Evolutionary conservation across 768 basidiomycete species (phyloP).

Genomic region (Amylocystis lapponica): DNA sequence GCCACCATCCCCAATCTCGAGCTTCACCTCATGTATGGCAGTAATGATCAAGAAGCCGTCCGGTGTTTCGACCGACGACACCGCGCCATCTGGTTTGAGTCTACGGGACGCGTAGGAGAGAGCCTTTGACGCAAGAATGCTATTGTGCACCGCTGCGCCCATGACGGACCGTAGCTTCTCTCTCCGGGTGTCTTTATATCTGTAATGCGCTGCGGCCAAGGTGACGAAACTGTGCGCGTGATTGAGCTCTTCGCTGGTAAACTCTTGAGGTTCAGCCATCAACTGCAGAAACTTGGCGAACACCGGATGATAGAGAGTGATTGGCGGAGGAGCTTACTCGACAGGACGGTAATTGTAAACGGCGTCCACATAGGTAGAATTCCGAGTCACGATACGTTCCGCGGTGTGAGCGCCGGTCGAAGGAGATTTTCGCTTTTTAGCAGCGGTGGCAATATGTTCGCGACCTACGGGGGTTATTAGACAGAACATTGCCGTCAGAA

Average conservation of each 20-base stretch:
- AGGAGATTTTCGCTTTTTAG: no score
- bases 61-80: neutral
- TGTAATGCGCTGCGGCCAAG: neutral
- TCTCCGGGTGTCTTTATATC: neutral
- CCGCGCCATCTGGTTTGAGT: neutral
- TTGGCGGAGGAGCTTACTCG: conserved; percentile 3
- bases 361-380: conserved; percentile 2
- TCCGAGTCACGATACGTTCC: no score
- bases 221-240: neutral
- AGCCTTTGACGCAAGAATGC: no score
- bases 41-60: neutral
- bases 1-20: conserved; percentile 9
- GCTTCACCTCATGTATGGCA: neutral
- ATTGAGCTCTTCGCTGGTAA: neutral
- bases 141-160: no score
- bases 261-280: neutral
- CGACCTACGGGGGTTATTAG: neutral
- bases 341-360: conserved; percentile 7
- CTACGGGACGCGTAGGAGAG: neutral
- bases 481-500: no score
- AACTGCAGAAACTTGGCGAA: conserved; percentile 6
- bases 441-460: no score
- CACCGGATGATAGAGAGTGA: conserved; percentile 10
- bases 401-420: no score
- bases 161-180: neutral